Percentiles rank a stretch among this genome's conserved stretches.
Conservation (phyloP, 441 rosid species). For the Erodium chrysanthum region DNA sequence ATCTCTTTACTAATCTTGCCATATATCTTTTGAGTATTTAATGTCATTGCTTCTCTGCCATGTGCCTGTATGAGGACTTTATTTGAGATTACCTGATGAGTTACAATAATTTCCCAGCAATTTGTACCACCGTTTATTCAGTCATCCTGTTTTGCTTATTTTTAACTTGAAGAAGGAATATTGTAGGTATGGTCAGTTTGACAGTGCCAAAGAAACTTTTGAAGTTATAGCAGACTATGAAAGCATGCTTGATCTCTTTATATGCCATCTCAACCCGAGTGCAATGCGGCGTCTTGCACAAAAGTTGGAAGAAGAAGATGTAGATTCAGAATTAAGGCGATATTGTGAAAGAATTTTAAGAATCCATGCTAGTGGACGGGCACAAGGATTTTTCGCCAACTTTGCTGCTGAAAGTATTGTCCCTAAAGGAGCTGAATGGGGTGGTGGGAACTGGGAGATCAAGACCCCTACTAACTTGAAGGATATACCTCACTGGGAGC, state of each 20-base stretch:
- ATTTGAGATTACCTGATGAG: not conserved
- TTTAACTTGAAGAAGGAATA: slow-evolving; percentile 12
- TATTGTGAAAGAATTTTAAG: slow-evolving; percentile 88
- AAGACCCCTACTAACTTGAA: slow-evolving; percentile 76
- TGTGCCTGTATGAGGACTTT: not conserved
- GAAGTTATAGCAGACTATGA: slow-evolving; percentile 93
- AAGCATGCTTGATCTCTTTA: slow-evolving; percentile 88
- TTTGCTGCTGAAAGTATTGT: slow-evolving; percentile 99
- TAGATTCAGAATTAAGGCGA: slow-evolving; percentile 80
- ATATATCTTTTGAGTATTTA: not conserved
- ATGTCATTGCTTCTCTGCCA: not conserved
- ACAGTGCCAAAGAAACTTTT: slow-evolving; percentile 90
- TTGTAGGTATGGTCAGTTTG: slow-evolving; percentile 92
- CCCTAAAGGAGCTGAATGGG: slow-evolving; percentile 98
- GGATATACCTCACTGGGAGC: slow-evolving; percentile 82
- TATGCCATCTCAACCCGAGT: slow-evolving; percentile 97
- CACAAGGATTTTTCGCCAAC: slow-evolving; percentile 95
- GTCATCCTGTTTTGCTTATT: slow-evolving; percentile 4
- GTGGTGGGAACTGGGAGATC: slow-evolving; percentile 99
- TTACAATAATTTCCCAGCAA: not conserved
- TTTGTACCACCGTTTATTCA: not conserved
- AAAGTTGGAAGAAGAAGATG: slow-evolving; percentile 86
- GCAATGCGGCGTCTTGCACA: slow-evolving; percentile 98
- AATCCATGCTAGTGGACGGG: slow-evolving; percentile 89
- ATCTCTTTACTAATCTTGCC: not conserved